Base-by-base conservation (phyloP, 352 stramenopile species). In the Phytophthora megakarya region DNA sequence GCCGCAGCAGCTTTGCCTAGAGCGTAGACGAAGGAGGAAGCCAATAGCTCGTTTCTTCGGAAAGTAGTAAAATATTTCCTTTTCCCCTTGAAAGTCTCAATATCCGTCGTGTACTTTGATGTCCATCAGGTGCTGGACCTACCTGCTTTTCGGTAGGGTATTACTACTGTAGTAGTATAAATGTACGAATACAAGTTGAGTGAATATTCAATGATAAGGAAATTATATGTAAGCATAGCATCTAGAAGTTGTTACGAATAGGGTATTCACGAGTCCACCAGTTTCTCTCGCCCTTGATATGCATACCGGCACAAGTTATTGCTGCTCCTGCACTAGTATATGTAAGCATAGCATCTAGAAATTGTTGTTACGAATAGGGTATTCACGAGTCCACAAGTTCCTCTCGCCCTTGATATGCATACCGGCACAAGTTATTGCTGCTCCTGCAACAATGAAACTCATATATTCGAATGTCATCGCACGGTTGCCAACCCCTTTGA, bases 1-100 rank as follows among this genome's bases (percentile, higher is more conserved):
- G 51, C 35, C 40, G 30, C 38, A 73, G 65, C 65, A 66, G 49
- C 61, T 66, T 65, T 74, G 55, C 49, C 61, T 64, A 60, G 65
- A 67, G 44, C 59, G 35, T 57, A 73, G 28, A 53, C 62, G 56
- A 65, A 61, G 56, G 56, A 69, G 56, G 47, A 69, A 69, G 61
- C 45, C 45, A 53, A 46, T 65, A 76, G 47, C 56, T 62, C 57
- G 67, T 72, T 72, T 70, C 61, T 72, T 78, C 57, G 65, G 74
- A 76, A 65, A 76, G 59, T 76, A 75, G 49, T 76, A 82, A 80
- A 46, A 80, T 76, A 78, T 80, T 76, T 78, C 65, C 65, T 64
- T 70, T 75, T 78, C 40, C 61, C 61, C 53, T 23, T 59, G 38
- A 11, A 35, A 35, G 30, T 35, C 30, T 35, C 30, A 35, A 35